A percentile compares a stretch with the other conserved stretches of the same genome.
phyloP scores from a whole-genome alignment of 2,329 filamentous ascomycete species.

The Penicillium sp. region DNA sequence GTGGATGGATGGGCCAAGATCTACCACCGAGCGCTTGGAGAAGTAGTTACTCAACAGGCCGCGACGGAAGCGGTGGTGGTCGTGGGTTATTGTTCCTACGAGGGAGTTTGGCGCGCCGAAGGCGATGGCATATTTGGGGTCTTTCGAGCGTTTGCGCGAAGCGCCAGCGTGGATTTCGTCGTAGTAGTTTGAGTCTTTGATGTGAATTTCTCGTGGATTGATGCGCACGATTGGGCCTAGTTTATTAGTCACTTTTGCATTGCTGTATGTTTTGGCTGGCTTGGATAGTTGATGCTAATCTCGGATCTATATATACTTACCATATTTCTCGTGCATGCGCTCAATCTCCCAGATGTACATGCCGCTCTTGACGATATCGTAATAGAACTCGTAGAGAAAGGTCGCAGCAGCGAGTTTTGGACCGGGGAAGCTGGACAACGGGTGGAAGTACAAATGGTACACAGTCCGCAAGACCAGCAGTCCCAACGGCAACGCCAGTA shows the following conservation, averaged over 20 bases:
- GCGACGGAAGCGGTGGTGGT: constrained; percentile 45
- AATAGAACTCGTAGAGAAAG: constrained; percentile 35
- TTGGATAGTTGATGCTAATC: neutral
- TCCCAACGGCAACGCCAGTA: neutral
- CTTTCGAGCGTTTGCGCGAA: constrained; percentile 21
- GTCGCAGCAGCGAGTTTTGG: constrained; percentile 34
- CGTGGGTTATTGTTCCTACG: constrained; percentile 38
- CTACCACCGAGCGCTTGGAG: constrained; percentile 39
- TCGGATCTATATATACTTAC: constrained; percentile 13
- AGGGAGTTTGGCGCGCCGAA: constrained; percentile 21
- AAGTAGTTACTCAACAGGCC: constrained; percentile 46
- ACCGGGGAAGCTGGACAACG: constrained; percentile 33
- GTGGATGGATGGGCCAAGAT: constrained; percentile 40
- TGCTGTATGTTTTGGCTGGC: neutral
- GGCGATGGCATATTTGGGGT: constrained; percentile 17
- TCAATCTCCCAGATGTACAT: constrained; percentile 29
- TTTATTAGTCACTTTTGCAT: neutral
- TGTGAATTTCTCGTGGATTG: constrained; percentile 38
- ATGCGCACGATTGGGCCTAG: constrained; percentile 40
- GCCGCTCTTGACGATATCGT: constrained; percentile 31
- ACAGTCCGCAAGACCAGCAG: constrained; percentile 6
- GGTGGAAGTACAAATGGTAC: constrained; percentile 26
- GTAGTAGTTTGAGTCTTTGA: constrained; percentile 37
- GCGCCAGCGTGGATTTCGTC: constrained; percentile 33
- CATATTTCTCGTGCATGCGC: constrained; percentile 37